Base-by-base conservation (phyloP, 176 grass and related monocot genomes). In the Pontederia crassipes region DNA sequence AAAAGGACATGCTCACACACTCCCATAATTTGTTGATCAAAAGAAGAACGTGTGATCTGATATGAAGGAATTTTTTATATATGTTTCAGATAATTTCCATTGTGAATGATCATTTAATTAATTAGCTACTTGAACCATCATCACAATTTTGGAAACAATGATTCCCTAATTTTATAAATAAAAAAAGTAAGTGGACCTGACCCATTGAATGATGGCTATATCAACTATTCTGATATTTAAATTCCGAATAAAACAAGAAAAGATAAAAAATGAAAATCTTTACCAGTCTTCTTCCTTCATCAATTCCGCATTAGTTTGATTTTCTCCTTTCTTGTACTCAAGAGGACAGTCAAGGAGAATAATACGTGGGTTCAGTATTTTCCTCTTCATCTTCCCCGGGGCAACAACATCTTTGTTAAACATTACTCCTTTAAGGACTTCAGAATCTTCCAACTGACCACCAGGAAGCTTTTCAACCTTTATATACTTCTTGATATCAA, bases 301-400 rank as follows among this genome's bases (percentile, higher is more conserved):
- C 65, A 98, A 67, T 58, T 98, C 93, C 0, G 93, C 93, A 80
- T 98, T 98, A 54, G 93, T 98, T 79, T 98, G 93, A 83, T 98
- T 98, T 82, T 98, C 93, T 65, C 93, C 93, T 46, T 98, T 98
- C 81, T 98, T 98, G 70, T 92, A 98, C 68, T 98, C 93, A 69
- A 98, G 65, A 58, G 93, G 93, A 62, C 84, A 88, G 64, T 98
- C 93, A 24, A 98, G 74, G 10, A 98, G 74, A 58, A 98, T 92
- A 52, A 98, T 98, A 9, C 87, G 83, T n/a, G 93, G 93, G n/a
- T 92, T 92, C 59, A 98, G 55, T 74, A 98, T 89, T 61, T 92
- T 98, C 67, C 93, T 91, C 57, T 59, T 81, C 93, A 92, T 98
- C 75, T 98, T 98, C 58, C 93, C 93, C 49, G 93, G 93, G 53